These are phyloP conservation scores for Colletotrichum endophyticum DNA, from an alignment of 2,329 filamentous ascomycete species.

Conservation along the genomic window DNA sequence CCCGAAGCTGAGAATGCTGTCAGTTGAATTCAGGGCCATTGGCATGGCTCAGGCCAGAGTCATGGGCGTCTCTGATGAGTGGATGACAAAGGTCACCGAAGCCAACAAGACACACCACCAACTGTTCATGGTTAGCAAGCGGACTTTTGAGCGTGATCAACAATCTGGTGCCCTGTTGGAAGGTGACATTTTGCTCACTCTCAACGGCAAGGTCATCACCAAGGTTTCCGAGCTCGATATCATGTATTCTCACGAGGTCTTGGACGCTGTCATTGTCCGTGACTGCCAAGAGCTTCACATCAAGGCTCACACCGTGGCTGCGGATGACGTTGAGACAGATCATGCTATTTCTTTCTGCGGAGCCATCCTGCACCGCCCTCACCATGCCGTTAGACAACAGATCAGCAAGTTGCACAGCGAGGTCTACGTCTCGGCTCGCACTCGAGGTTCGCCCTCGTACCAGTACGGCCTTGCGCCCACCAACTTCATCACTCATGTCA, in stretches of 20 bases:
- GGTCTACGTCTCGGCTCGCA: constrained; percentile 91
- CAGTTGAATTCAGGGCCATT: constrained; percentile 92
- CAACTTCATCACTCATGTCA: constrained; percentile 97
- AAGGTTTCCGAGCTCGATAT: constrained; percentile 91
- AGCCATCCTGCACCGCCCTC: constrained; percentile 88
- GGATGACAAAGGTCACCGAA: constrained; percentile 88
- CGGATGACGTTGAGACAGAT: constrained; percentile 90
- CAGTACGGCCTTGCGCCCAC: constrained; percentile 93
- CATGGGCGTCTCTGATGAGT: constrained; percentile 95
- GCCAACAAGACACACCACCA: constrained; percentile 94
- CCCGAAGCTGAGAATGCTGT: constrained; percentile 87
- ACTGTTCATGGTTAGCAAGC: constrained; percentile 97
- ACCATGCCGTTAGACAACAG: constrained; percentile 95
- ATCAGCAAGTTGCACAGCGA: constrained; percentile 96
- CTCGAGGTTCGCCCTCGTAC: constrained; percentile 81
- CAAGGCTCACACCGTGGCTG: constrained; percentile 82
- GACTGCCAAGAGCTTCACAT: constrained; percentile 81
- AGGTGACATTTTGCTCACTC: constrained; percentile 88
- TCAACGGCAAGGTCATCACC: constrained; percentile 93
- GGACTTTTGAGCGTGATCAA: constrained; percentile 67
- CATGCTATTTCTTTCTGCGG: constrained; percentile 94
- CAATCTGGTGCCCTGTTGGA: constrained; percentile 71
- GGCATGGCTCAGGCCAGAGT: constrained; percentile 97
- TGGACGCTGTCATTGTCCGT: constrained; percentile 87
- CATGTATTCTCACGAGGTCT: constrained; percentile 88